Evolutionary conservation across 192 early-diverging fungal species (phyloP).

Genomic region (Mortierella hygrophila): DNA sequence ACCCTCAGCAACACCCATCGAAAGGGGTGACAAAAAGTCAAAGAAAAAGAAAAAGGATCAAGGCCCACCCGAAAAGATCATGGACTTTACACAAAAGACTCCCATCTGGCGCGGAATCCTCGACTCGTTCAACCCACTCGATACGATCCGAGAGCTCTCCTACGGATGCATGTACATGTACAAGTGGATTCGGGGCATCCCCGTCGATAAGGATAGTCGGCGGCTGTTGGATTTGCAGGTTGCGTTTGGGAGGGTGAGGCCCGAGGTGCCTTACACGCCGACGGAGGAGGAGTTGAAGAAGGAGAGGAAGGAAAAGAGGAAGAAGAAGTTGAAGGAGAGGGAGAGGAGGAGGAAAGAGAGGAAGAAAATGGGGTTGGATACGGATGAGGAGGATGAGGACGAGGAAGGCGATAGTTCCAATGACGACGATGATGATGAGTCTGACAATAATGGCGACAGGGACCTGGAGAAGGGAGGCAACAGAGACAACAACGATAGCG

Average conservation of each 20-base stretch:
- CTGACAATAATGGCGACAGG: background rate
- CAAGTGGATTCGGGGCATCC: constrained; percentile 44
- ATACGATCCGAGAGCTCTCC: constrained; percentile 38
- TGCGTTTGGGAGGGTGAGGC: constrained; percentile 43
- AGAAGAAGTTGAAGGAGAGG: constrained; percentile 13
- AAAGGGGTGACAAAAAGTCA: background rate
- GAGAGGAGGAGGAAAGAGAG: constrained; percentile 16
- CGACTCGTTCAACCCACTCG: constrained; percentile 57
- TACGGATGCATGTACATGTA: constrained; percentile 52
- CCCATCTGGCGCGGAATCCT: constrained; percentile 46
- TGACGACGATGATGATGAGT: constrained; percentile 4
- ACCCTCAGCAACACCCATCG: background rate
- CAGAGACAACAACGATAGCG: background rate
- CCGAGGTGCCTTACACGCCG: constrained; percentile 46
- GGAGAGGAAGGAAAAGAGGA: constrained; percentile 28
- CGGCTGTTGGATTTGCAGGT: constrained; percentile 52
- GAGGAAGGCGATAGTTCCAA: constrained; percentile 9
- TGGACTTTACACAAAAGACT: constrained; percentile 48
- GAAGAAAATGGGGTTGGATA: background rate
- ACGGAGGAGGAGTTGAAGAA: constrained; percentile 25
- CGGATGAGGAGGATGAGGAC: background rate
- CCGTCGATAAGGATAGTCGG: constrained; percentile 51
- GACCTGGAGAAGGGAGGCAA: background rate
- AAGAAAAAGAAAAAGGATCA: constrained; percentile 24
- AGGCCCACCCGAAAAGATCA: constrained; percentile 26